Conservation (phyloP, 2,329 filamentous ascomycete genomes). For the Talaromyces islandicus region DNA sequence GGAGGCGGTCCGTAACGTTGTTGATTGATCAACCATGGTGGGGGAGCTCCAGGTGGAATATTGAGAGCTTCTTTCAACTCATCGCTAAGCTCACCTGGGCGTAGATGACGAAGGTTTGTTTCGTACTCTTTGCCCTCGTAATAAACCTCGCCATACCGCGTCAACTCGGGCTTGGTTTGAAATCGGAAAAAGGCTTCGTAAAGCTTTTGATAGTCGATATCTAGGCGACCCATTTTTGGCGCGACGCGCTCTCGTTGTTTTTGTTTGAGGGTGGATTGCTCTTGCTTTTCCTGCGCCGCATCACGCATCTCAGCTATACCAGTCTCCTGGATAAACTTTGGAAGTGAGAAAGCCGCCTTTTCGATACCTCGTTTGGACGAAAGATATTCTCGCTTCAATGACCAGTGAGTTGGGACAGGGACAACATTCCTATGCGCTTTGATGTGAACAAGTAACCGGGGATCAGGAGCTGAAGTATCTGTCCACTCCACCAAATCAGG, state of each 20-base stretch:
- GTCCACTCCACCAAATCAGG: conserved; percentile 98
- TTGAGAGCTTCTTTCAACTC: conserved; percentile 86
- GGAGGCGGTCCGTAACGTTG: conserved; percentile 90
- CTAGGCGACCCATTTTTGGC: conserved; percentile 92
- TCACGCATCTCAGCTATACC: conserved; percentile 98
- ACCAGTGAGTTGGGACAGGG: conserved; percentile 91
- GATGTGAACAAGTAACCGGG: conserved; percentile 82
- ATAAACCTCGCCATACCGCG: conserved; percentile 96
- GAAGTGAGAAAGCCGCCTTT: conserved; percentile 85
- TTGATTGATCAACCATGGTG: conserved; percentile 95
- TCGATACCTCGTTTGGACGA: conserved; percentile 96
- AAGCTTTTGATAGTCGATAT: conserved; percentile 97
- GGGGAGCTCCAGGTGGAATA: conserved; percentile 86
- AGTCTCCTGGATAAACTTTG: conserved; percentile 95
- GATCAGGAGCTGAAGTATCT: conserved; percentile 85
- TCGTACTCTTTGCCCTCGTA: conserved; percentile 99
- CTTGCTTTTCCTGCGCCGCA: conserved; percentile 91
- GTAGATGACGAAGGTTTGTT: conserved; percentile 84
- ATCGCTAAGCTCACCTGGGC: conserved; percentile 84
- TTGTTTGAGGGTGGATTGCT: conserved; percentile 84
- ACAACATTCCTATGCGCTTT: conserved; percentile 94
- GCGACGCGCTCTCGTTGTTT: conserved; percentile 91
- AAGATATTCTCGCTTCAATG: conserved; percentile 90
- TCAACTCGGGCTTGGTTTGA: conserved; percentile 91
- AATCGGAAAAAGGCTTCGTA: conserved; percentile 98